These are phyloP conservation scores for Theileria sp. DNA, from an alignment of 169 alveolate genomes.

Conservation along the genomic window DNA sequence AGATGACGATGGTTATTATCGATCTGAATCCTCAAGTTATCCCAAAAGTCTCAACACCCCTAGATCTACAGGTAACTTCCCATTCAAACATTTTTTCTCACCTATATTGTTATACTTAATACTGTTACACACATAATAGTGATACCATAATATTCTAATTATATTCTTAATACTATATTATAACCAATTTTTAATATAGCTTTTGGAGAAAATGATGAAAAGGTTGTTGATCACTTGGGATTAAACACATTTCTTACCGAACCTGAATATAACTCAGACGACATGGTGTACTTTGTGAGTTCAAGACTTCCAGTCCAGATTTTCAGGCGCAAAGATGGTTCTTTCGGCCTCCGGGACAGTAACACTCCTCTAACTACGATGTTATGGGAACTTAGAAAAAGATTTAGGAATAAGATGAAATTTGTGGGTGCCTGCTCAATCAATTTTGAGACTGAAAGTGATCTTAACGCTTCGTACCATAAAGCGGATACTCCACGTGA, in stretches of 20 bases:
- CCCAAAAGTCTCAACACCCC: neutral
- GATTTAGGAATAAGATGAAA: constrained; percentile 45
- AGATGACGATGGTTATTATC: constrained; percentile 66
- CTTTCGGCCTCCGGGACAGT: constrained; percentile 49
- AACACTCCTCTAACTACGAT: constrained; percentile 66
- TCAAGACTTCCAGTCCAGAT: constrained; percentile 65
- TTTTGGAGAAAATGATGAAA: neutral
- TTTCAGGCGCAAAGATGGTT: constrained; percentile 41
- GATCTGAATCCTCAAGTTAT: constrained; percentile 34
- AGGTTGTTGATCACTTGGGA: neutral
- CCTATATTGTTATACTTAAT: no score
- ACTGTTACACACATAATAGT: no score
- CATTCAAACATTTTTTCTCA: neutral
- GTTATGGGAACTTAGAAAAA: constrained; percentile 54
- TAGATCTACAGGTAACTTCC: neutral
- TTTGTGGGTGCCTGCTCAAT: constrained; percentile 59
- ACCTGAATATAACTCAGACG: constrained; percentile 23
- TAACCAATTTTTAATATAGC: neutral
- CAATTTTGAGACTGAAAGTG: constrained; percentile 15
- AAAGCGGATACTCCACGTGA: neutral
- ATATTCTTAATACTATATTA: neutral
- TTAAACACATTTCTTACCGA: constrained; percentile 5
- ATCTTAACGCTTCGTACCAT: neutral
- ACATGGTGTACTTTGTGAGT: constrained; percentile 51
- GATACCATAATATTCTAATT: neutral